Conservation (phyloP, 2,329 filamentous ascomycete genomes). For the Stromatinia cepivora region DNA sequence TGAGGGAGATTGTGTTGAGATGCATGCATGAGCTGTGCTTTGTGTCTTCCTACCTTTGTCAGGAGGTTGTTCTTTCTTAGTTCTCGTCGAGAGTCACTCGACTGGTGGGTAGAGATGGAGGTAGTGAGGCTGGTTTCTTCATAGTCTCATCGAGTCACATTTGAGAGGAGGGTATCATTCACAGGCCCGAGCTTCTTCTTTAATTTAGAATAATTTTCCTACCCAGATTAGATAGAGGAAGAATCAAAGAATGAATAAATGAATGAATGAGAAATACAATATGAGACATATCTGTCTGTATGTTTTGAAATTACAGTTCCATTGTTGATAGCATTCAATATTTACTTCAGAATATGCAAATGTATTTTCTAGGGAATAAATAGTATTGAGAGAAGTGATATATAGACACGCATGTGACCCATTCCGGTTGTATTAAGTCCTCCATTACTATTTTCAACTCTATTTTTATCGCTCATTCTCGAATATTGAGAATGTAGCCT, state of each 20-base stretch:
- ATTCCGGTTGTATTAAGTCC: too few relatives aligned
- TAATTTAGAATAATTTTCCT: background rate
- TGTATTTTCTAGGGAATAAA: background rate
- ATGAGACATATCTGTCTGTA: background rate
- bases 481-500: too few relatives aligned
- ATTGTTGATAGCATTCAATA: background rate
- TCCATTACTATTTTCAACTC: background rate
- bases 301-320: background rate
- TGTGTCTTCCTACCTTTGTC: background rate
- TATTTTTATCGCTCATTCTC: too few relatives aligned
- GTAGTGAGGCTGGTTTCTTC: too few relatives aligned
- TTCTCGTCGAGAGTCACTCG: background rate
- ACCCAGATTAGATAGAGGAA: background rate
- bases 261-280: background rate
- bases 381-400: too few relatives aligned
- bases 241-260: background rate
- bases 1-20: background rate
- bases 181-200: background rate
- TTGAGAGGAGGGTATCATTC: background rate
- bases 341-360: background rate
- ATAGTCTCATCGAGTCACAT: background rate
- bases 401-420: accelerated
- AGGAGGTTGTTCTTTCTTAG: background rate
- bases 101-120: background rate
- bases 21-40: background rate